These are phyloP conservation scores for Talinum fruticosum DNA, from an alignment of 148 eudicot genomes.

Conservation along the genomic window DNA sequence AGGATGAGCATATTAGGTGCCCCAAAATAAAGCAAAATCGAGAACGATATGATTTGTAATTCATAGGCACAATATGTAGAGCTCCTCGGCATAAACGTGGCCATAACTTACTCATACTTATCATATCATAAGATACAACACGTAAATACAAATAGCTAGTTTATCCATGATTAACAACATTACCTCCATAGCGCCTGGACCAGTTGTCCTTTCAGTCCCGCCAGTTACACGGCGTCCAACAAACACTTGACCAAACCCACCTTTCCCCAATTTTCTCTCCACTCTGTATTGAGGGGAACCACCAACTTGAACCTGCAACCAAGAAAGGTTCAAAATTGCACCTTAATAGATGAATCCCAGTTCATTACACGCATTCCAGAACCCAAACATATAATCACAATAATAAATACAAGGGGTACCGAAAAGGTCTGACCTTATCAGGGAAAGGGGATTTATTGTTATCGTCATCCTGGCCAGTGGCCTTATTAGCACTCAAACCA, in stretches of 20 bases:
- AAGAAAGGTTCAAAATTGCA: neutral
- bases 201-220: slow-evolving; percentile 57
- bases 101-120: neutral
- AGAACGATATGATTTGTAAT: neutral
- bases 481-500: slow-evolving; percentile 78
- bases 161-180: neutral
- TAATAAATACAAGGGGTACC: neutral
- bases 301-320: slow-evolving; percentile 76
- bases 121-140: neutral
- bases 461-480: slow-evolving; percentile 60
- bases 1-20: neutral
- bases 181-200: slow-evolving; percentile 79
- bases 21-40: neutral
- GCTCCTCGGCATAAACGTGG: neutral
- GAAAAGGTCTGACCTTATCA: slow-evolving; percentile 45
- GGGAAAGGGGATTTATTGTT: slow-evolving; percentile 60
- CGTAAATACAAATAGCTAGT: neutral
- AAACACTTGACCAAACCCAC: slow-evolving; percentile 94
- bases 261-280: slow-evolving; percentile 84
- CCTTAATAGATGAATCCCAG: neutral
- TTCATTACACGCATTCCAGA: neutral
- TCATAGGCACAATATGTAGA: neutral
- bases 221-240: slow-evolving; percentile 77
- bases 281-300: slow-evolving; percentile 72
- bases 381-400: neutral